Evolutionary conservation across 2,329 filamentous ascomycete species (phyloP).

Genomic region (Paracoccidioides lutzii): DNA sequence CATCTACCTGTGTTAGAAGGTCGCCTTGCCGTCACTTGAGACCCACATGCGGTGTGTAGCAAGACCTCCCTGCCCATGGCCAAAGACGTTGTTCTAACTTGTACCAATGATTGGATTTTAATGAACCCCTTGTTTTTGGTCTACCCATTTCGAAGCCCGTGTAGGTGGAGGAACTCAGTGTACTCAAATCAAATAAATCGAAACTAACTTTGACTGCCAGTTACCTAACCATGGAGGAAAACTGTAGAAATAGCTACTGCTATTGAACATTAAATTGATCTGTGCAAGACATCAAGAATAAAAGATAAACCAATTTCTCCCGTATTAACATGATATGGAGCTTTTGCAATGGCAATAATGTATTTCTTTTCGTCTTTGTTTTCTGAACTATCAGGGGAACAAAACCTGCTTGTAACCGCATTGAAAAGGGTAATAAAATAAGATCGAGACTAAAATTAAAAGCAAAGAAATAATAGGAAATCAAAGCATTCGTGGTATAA

Average conservation of each 20-base stretch:
- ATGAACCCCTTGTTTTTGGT: neutral
- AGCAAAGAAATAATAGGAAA: neutral
- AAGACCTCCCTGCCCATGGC: neutral
- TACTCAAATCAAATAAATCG: too few relatives aligned
- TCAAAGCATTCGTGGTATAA: constrained; percentile 7
- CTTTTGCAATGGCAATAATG: too few relatives aligned
- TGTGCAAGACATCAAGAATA: neutral
- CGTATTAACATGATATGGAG: neutral
- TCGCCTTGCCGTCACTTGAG: neutral
- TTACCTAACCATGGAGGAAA: too few relatives aligned
- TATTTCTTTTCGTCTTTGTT: too few relatives aligned
- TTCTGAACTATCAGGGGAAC: too few relatives aligned
- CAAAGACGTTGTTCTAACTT: neutral
- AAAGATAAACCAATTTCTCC: neutral
- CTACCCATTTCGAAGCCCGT: too few relatives aligned
- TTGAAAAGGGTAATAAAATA: neutral
- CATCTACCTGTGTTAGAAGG: too few relatives aligned
- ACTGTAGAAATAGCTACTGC: too few relatives aligned
- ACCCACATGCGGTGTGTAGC: neutral
- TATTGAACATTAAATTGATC: too few relatives aligned
- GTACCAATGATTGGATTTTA: neutral
- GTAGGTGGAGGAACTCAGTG: too few relatives aligned
- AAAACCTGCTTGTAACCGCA: neutral
- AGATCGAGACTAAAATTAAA: neutral
- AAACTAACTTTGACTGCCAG: too few relatives aligned